Percentiles rank a stretch among this genome's conserved stretches.
phyloP scores from a whole-genome alignment of 2,329 filamentous ascomycete species.

The Nannizziopsis arthrosporioides region DNA sequence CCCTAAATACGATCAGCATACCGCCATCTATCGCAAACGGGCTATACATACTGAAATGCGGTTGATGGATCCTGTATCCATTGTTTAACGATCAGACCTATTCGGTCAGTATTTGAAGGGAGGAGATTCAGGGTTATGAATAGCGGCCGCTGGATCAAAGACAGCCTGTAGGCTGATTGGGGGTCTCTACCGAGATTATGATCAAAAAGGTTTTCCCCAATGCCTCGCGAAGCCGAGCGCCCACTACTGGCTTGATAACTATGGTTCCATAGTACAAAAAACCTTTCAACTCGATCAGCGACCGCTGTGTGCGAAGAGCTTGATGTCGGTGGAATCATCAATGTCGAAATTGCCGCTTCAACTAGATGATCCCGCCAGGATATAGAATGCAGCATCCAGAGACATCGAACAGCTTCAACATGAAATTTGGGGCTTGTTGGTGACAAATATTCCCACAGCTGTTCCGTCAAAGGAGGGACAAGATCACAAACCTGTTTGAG shows the following conservation, averaged over 20 bases:
- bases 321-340: slow-evolving; percentile 48
- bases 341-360: slow-evolving; percentile 61
- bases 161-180: slow-evolving; percentile 30
- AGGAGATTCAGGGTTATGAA: slow-evolving; percentile 73
- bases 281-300: slow-evolving; percentile 28
- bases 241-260: slow-evolving; percentile 32
- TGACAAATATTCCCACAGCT: slow-evolving; percentile 70
- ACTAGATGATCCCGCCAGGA: slow-evolving; percentile 58
- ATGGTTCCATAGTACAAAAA: slow-evolving; percentile 35
- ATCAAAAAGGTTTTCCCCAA: slow-evolving; percentile 14
- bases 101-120: slow-evolving; percentile 57
- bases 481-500: slow-evolving; percentile 46
- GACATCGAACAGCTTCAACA: slow-evolving; percentile 73
- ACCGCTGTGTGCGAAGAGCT: slow-evolving; percentile 23
- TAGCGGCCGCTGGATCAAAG: slow-evolving; percentile 67
- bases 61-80: slow-evolving; percentile 59
- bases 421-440: slow-evolving; percentile 83
- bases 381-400: slow-evolving; percentile 77
- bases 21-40: not conserved
- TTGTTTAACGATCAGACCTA: slow-evolving; percentile 62
- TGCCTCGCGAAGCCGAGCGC: slow-evolving; percentile 17
- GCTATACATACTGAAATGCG: slow-evolving; percentile 39
- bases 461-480: slow-evolving; percentile 55
- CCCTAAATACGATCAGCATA: slow-evolving; percentile 19
- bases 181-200: slow-evolving; percentile 15